Conservation (phyloP, 1,284 basidiomycete species). For the Singerocomus inundabilis region DNA sequence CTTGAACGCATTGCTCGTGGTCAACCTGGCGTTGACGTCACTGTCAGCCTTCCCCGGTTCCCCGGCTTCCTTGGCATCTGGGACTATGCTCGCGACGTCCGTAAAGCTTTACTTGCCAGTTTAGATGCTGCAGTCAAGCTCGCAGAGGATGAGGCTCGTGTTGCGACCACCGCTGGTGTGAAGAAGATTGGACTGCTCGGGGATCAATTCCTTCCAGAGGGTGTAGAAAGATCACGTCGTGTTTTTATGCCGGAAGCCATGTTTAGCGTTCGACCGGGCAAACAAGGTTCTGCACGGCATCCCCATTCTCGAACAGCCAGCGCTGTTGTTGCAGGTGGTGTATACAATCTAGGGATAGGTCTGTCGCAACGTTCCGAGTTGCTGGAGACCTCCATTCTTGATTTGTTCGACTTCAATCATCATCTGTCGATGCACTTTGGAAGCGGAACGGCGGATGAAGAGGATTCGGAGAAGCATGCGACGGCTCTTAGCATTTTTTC, state of each 20-base stretch:
- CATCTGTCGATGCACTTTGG: constrained; percentile 69
- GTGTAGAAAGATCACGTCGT: constrained; percentile 76
- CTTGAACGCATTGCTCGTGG: constrained; percentile 80
- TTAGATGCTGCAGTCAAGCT: constrained; percentile 80
- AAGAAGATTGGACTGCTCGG: constrained; percentile 68
- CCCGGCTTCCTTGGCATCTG: constrained; percentile 85
- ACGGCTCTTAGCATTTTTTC: constrained; percentile 74
- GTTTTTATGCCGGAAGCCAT: constrained; percentile 96
- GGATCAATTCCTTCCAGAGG: constrained; percentile 77
- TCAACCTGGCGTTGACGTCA: constrained; percentile 56
- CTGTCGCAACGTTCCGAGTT: constrained; percentile 68
- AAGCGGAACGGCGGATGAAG: constrained; percentile 40
- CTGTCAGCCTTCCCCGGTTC: constrained; percentile 74
- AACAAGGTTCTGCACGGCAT: constrained; percentile 44
- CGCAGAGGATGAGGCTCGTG: constrained; percentile 84
- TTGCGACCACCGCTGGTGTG: constrained; percentile 70
- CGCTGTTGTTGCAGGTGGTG: constrained; percentile 67
- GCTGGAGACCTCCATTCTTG: constrained; percentile 72
- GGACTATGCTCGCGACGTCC: constrained; percentile 89
- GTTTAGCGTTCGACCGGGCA: constrained; percentile 69
- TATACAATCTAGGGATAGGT: constrained; percentile 73
- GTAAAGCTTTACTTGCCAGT: constrained; percentile 73
- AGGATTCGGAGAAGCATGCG: constrained; percentile 50
- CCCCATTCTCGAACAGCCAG: constrained; percentile 45
- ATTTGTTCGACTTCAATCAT: constrained; percentile 88